phyloP scores from a whole-genome alignment of 306 rosid species.

The Castanea mollissima region DNA sequence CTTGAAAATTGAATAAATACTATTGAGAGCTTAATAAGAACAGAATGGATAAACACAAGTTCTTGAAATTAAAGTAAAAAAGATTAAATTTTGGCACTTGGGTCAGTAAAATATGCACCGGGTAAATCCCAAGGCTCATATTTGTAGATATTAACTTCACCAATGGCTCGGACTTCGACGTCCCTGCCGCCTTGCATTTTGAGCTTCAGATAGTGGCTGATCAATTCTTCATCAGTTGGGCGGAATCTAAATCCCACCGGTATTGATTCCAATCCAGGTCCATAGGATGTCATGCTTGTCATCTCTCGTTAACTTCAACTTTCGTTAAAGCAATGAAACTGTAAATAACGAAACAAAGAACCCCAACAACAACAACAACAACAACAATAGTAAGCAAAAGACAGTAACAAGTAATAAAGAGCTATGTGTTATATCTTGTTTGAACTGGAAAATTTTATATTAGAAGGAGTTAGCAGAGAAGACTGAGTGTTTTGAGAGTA shows the following conservation, averaged over 20 bases:
- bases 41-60: background rate
- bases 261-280: background rate
- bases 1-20: too few relatives aligned
- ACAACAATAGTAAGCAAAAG: too few relatives aligned
- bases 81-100: too few relatives aligned
- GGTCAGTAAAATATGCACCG: conserved; percentile 18
- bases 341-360: background rate
- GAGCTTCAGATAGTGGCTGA: conserved; percentile 38
- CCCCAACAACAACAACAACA: background rate
- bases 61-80: too few relatives aligned
- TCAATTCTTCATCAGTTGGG: conserved; percentile 70
- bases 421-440: too few relatives aligned
- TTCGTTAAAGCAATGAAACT: background rate
- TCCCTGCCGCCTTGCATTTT: conserved; percentile 31
- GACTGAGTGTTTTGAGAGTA: too few relatives aligned
- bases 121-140: conserved; percentile 58
- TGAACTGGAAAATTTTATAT: too few relatives aligned
- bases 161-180: conserved; percentile 14
- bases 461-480: too few relatives aligned
- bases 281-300: background rate
- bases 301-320: background rate
- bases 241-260: conserved; percentile 60
- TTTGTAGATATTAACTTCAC: conserved; percentile 45
- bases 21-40: background rate
- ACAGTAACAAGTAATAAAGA: background rate